Evolutionary conservation across 148 eudicot species (phyloP).

Genomic region (Amaranthus hypochondriacus): DNA sequence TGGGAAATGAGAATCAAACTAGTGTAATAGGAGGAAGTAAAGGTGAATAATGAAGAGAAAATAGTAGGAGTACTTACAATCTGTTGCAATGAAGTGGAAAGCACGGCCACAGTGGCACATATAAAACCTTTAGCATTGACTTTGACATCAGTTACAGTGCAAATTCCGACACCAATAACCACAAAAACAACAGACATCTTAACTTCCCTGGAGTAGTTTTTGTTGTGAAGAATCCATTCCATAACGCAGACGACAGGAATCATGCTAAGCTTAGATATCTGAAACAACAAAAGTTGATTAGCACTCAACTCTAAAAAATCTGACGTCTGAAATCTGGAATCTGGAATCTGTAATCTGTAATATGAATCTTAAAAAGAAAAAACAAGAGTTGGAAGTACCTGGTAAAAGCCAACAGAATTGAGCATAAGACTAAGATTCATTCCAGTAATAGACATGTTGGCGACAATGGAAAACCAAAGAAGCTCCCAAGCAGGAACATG

Average conservation of each 20-base stretch:
- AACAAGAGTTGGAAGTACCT: slow-evolving; percentile 31
- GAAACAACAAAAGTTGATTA: slow-evolving; percentile 7
- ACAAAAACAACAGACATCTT: slow-evolving; percentile 72
- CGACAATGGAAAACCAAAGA: slow-evolving; percentile 77
- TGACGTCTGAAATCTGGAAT: not conserved
- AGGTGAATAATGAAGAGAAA: not conserved
- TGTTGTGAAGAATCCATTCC: slow-evolving; percentile 79
- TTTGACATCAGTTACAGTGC: slow-evolving; percentile 81
- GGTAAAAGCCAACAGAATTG: slow-evolving; percentile 90
- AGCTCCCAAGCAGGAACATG: slow-evolving; percentile 85
- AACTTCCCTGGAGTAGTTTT: slow-evolving; percentile 64
- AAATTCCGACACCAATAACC: slow-evolving; percentile 79
- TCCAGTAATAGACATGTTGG: slow-evolving; percentile 79
- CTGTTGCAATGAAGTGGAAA: slow-evolving; percentile 71
- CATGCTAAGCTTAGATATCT: slow-evolving; percentile 86
- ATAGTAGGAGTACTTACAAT: slow-evolving; percentile 46
- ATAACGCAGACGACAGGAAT: slow-evolving; percentile 76
- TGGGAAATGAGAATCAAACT: not conserved
- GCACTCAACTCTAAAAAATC: not conserved
- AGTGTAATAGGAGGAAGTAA: not conserved
- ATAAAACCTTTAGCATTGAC: slow-evolving; percentile 75
- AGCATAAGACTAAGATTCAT: slow-evolving; percentile 91
- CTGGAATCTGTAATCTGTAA: not conserved
- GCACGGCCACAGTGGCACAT: slow-evolving; percentile 68
- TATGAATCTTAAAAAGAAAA: too few species aligned